These are phyloP conservation scores for Podospora tetraspora DNA, from an alignment of 495 filamentous ascomycete species.

Conservation along the genomic window DNA sequence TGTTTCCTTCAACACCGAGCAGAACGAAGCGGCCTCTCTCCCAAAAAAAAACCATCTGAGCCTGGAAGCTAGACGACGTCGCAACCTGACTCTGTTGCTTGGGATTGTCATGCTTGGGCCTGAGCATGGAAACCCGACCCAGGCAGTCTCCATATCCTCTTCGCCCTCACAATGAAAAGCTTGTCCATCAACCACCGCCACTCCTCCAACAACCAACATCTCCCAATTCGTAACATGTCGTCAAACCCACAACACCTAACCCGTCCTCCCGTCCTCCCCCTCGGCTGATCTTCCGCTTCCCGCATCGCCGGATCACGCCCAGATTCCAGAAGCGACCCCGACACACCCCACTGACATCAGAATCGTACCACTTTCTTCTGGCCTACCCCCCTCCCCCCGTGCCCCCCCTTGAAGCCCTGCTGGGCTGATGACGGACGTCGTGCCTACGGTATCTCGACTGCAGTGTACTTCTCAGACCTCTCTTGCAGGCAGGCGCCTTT, in stretches of 20 bases:
- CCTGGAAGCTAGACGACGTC: not conserved
- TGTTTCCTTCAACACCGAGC: not conserved
- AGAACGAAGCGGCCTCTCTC: not conserved
- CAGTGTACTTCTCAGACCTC: not conserved
- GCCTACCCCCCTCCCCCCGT: not conserved
- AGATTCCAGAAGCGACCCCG: not conserved
- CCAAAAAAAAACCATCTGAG: not conserved
- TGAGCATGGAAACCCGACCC: not conserved
- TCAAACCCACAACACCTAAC: not conserved
- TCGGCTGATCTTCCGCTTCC: not conserved
- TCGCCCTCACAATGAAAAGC: not conserved
- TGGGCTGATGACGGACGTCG: constrained; percentile 3
- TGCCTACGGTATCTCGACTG: not conserved
- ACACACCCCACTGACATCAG: constrained; percentile 24
- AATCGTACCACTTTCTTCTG: constrained; percentile 31
- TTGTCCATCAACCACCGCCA: not conserved
- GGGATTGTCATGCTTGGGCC: too few species aligned
- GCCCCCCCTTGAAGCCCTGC: constrained; percentile 1
- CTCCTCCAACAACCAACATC: not conserved
- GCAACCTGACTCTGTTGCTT: too few species aligned
- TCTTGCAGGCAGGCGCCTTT: not conserved
- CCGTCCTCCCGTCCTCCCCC: not conserved
- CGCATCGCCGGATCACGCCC: not conserved
- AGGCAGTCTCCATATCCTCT: not conserved
- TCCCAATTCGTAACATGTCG: not conserved